These are phyloP conservation scores for Mesembryanthemum crystallinum DNA, from an alignment of 148 eudicot genomes.

Conservation along the genomic window DNA sequence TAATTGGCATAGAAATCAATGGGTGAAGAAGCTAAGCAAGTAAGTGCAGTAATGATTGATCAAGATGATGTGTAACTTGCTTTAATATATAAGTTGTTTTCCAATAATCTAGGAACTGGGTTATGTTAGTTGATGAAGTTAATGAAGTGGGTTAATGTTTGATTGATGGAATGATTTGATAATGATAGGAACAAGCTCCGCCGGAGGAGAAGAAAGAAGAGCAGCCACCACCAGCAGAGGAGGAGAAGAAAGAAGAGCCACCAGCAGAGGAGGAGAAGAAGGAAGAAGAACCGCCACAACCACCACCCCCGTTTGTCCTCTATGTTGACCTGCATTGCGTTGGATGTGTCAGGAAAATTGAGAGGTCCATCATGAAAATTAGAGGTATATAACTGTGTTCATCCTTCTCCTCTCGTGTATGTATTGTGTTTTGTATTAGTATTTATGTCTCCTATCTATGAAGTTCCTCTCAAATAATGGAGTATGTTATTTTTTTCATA, in stretches of 20 bases:
- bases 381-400: constrained; percentile 57
- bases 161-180: not conserved
- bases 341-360: constrained; percentile 95
- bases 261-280: constrained; percentile 39
- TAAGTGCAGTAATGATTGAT: constrained; percentile 24
- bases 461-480: no score
- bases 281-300: constrained; percentile 45
- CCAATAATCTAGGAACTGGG: constrained; percentile 3
- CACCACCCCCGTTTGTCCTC: constrained; percentile 50
- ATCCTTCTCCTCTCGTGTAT: not conserved
- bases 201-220: constrained; percentile 48
- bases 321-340: constrained; percentile 85
- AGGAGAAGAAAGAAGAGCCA: constrained; percentile 19
- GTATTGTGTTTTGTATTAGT: not conserved
- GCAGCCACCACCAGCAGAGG: constrained; percentile 39
- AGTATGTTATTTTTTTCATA: no score
- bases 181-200: constrained; percentile 42
- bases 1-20: constrained; percentile 27
- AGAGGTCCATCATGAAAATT: constrained; percentile 63
- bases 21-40: constrained; percentile 82
- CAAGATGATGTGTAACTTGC: not conserved
- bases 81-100: constrained; percentile 2
- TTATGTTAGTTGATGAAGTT: constrained; percentile 17
- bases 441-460: not conserved
- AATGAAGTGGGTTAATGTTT: constrained; percentile 11